Base-by-base conservation (phyloP, 208 protist genomes). In the Wallacemonas rigidus region DNA sequence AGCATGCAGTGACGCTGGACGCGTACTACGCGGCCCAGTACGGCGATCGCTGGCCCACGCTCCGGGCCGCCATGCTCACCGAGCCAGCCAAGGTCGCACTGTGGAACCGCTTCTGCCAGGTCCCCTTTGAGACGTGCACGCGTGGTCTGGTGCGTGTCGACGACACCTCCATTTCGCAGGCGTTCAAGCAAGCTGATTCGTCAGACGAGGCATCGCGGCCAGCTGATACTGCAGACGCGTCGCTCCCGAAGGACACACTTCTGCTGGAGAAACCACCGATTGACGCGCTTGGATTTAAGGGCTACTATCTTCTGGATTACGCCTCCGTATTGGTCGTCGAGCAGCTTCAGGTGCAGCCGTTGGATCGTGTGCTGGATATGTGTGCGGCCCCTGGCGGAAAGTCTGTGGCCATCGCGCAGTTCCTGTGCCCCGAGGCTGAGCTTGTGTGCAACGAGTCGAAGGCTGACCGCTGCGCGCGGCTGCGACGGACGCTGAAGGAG, bases 281-380 rank as follows among this genome's bases (percentile, higher is more conserved):
- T 47, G 82, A 94, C 51, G 85, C 84, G n/a, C 90, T 94, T 56
- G 76, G 79, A 15, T 75, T 89, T 1, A 81, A 80, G 65, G 89
- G 80, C 44, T 93, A 95, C 82, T 95, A 94, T 68, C 39, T 94
- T 9, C 54, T 96, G 35, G 89, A 97, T 67, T 93, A 90, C 76
- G 87, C 85, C 67, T 92, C 89, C 17, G 68, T 82, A 35, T 58
- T 94, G 26, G 64, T 91, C 6, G 89, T 93, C 45, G 81, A 95
- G 83, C 83, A 92, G 74, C 76, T 96, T 54, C 76, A 90, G 62
- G 86, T 95, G 6, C 61, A 72, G 8, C 57, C 86, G 4, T 88
- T 89, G 56, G 86, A 97, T 71, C 75, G 76, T 12, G 92, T 96
- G 39, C 80, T 97, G 12, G 92, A 98, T 56, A 57, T 96, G 70